Base-by-base conservation (phyloP, 805 yeast species). In the Wickerhamiella sergipiensis region DNA sequence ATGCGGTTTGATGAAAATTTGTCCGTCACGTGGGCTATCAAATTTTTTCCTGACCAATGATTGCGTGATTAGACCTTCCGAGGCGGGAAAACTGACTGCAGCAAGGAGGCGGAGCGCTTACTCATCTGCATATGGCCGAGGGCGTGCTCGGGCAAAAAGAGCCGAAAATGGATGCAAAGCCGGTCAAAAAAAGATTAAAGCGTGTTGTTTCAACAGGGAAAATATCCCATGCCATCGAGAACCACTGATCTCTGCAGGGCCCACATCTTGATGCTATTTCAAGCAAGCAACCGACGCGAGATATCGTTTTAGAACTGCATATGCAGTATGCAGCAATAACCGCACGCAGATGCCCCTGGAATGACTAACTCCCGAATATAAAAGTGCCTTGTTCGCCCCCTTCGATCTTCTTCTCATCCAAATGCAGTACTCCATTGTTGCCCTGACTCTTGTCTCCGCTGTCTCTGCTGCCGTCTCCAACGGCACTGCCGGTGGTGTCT, bases 361-460 rank as follows among this genome's bases (percentile, higher is more conserved):
- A 18, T 19, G 15, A 21, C 43, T 40, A 19, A 21, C 24, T 47
- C 5, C 36, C 40, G n/a, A 31, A 18, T 40, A 40, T 40, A 40
- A 21, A 40, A 10, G 24, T 13, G 7, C 15, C 13, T 2, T 6
- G 43, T 13, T 17, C 10, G 6, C 15, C 43, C 43, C 24, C 22
- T 8, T 9, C 15, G 6, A 7, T 15, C 9, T 19, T 40, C 43
- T 17, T 18, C n/a, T n/a, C 24, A 40, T 19, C 19, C 43, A 10
- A 48, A 57, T 57, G 60, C 58, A 54, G 57, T 40, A 46, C 53
- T 39, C 55, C 33, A 24, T 52, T 42, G 47, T 57, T 43, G 55
- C 58, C 43, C 57, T 57, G 36, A n/a, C 59, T 38, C 50, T 53
- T 51, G 50, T 52, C 45, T 52, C 59, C 47, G 51, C 49, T 39